Percentiles rank a stretch among this genome's conserved stretches.
These are phyloP conservation scores for Zalaria obscura DNA, from an alignment of 2,329 filamentous ascomycete genomes.

Conservation along the genomic window DNA sequence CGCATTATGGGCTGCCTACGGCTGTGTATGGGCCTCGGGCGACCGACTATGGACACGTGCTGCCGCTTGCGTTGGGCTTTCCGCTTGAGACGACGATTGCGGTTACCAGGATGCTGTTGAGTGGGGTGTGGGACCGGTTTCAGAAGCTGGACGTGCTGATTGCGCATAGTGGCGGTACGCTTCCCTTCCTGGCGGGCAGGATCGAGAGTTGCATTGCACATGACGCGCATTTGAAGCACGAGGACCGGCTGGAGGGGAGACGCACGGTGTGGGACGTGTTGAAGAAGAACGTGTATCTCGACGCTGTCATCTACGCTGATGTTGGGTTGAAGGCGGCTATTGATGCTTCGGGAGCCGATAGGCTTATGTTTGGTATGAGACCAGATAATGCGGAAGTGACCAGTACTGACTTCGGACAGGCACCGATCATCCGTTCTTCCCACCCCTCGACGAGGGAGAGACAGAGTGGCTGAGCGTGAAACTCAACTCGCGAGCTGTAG, in stretches of 20 bases:
- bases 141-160: slow-evolving; percentile 57
- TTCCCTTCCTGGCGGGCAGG: slow-evolving; percentile 77
- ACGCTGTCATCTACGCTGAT: slow-evolving; percentile 72
- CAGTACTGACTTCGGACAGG: slow-evolving; percentile 20
- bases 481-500: slow-evolving; percentile 43
- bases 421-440: slow-evolving; percentile 75
- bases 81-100: slow-evolving; percentile 89
- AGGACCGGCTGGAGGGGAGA: slow-evolving; percentile 44
- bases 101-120: slow-evolving; percentile 73
- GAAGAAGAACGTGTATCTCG: slow-evolving; percentile 69
- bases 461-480: slow-evolving; percentile 58
- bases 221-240: slow-evolving; percentile 57
- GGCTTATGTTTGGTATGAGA: slow-evolving; percentile 54
- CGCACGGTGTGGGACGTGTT: slow-evolving; percentile 49
- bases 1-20: slow-evolving; percentile 76
- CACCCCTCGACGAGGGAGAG: slow-evolving; percentile 51
- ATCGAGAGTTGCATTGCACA: slow-evolving; percentile 81
- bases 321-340: slow-evolving; percentile 59
- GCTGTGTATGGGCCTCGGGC: slow-evolving; percentile 64
- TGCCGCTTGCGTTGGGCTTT: slow-evolving; percentile 75
- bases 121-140: slow-evolving; percentile 69
- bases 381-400: background rate
- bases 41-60: slow-evolving; percentile 66
- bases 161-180: slow-evolving; percentile 75
- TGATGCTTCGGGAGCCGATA: slow-evolving; percentile 50